Conservation (phyloP, 2,329 filamentous ascomycete species). For the Calonectria pseudoreteaudii region DNA sequence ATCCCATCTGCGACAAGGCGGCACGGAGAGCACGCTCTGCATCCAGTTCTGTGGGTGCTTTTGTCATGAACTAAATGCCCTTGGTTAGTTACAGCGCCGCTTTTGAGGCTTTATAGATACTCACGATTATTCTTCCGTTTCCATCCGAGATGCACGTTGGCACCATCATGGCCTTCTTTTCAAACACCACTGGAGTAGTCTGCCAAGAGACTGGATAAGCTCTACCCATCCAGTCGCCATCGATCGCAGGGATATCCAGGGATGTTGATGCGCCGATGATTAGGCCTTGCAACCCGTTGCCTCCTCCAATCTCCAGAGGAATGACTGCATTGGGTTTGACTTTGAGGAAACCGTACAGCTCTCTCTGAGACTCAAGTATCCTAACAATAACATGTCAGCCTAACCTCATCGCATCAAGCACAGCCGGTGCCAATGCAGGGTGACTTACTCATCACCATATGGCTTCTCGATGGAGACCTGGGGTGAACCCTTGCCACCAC, state of each 20-base stretch:
- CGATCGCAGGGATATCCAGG: conserved; percentile 50
- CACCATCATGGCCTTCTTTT: conserved; percentile 50
- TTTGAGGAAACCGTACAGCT: conserved; percentile 23
- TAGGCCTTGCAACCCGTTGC: conserved; percentile 60
- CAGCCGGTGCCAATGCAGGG: not conserved
- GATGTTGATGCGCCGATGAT: conserved; percentile 51
- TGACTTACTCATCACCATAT: conserved; percentile 34
- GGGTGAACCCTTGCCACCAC: conserved; percentile 67
- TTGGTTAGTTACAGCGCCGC: not conserved
- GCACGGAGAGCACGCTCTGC: conserved; percentile 24
- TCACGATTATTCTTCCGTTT: conserved; percentile 38
- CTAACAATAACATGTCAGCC: not conserved
- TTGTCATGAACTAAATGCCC: conserved; percentile 13
- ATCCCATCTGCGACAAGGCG: conserved; percentile 43
- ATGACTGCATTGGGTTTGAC: conserved; percentile 47
- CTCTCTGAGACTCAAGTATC: conserved; percentile 8
- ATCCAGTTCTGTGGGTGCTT: conserved; percentile 43
- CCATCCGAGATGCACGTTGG: conserved; percentile 39
- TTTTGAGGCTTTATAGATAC: conserved; percentile 1
- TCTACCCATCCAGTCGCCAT: conserved; percentile 53
- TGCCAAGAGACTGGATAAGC: conserved; percentile 45
- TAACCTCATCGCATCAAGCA: too few relatives aligned
- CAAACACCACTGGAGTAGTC: conserved; percentile 41
- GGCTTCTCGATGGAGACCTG: conserved; percentile 68
- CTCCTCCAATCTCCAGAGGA: conserved; percentile 60